A percentile compares a stretch with the other conserved stretches of the same genome.
These are phyloP conservation scores for Tulasnella sp. DNA, from an alignment of 768 basidiomycete species.

Conservation along the genomic window DNA sequence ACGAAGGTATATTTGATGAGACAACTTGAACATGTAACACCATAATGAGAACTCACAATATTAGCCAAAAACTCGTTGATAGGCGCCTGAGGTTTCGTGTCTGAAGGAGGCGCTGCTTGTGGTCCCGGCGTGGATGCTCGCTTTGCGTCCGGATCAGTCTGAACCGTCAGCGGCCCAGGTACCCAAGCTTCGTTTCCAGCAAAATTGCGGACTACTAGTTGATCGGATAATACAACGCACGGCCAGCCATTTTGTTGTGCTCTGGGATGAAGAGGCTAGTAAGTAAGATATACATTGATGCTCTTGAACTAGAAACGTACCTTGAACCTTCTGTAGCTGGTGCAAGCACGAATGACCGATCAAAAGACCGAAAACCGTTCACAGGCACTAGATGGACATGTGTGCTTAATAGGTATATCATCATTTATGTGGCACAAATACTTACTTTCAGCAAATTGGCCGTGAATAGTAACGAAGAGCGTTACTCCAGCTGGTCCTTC, in stretches of 20 bases:
- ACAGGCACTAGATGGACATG: conserved; percentile 50
- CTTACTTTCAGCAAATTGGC: conserved; percentile 83
- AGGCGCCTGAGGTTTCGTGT: conserved; percentile 23
- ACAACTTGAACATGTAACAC: conserved; percentile 16
- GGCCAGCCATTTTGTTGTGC: conserved; percentile 82
- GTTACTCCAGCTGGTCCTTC: conserved; percentile 23
- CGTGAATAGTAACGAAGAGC: conserved; percentile 67
- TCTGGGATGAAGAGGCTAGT: conserved; percentile 28
- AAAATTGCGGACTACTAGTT: conserved; percentile 70
- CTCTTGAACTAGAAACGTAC: conserved; percentile 36
- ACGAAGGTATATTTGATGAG: background rate
- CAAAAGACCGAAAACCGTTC: conserved; percentile 80
- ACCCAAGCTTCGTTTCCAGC: conserved; percentile 71
- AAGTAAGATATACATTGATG: conserved; percentile 14
- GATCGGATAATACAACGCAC: conserved; percentile 78
- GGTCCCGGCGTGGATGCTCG: conserved; percentile 23
- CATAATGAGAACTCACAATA: conserved; percentile 38
- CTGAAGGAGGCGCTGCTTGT: conserved; percentile 22
- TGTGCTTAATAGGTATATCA: conserved; percentile 7
- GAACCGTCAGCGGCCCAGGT: conserved; percentile 60
- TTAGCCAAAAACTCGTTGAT: conserved; percentile 37
- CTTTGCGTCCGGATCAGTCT: conserved; percentile 33
- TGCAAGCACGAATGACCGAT: conserved; percentile 77
- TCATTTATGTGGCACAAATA: conserved; percentile 17
- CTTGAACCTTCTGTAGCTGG: conserved; percentile 69